Percentiles rank a stretch among this genome's conserved stretches.
Evolutionary conservation across 805 yeast species (phyloP).

Genomic region (Metschnikowia orientalis): DNA sequence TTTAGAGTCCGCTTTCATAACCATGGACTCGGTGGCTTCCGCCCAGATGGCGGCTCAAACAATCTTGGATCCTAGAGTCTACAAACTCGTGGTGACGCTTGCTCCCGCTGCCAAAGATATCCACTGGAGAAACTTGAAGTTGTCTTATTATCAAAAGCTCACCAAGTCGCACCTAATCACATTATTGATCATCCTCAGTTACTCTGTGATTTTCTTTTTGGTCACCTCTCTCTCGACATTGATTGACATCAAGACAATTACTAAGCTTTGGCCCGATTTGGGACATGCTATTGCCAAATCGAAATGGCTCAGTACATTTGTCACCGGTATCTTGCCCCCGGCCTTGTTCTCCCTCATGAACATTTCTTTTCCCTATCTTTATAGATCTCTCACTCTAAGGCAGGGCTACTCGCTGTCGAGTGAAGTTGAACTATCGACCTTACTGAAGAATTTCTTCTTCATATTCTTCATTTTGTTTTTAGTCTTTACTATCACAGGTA

Average conservation of each 20-base stretch:
- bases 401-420: slow-evolving; percentile 57
- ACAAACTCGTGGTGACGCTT: slow-evolving; percentile 37
- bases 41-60: slow-evolving; percentile 50
- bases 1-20: slow-evolving; percentile 43
- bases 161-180: slow-evolving; percentile 40
- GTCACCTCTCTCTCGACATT: slow-evolving; percentile 55
- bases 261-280: slow-evolving; percentile 55
- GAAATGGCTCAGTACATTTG: slow-evolving; percentile 49
- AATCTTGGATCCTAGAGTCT: slow-evolving; percentile 42
- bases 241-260: slow-evolving; percentile 51
- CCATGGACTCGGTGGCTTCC: slow-evolving; percentile 46
- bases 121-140: slow-evolving; percentile 42
- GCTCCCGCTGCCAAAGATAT: slow-evolving; percentile 49
- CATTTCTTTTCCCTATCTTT: slow-evolving; percentile 51
- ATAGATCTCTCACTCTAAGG: slow-evolving; percentile 43
- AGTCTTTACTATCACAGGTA: slow-evolving; percentile 59
- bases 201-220: slow-evolving; percentile 50
- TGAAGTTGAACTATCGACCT: slow-evolving; percentile 53
- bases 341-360: slow-evolving; percentile 53
- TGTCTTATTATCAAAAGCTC: slow-evolving; percentile 36
- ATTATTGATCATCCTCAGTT: slow-evolving; percentile 42
- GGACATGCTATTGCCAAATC: slow-evolving; percentile 51
- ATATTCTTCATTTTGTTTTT: slow-evolving; percentile 58
- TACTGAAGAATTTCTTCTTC: slow-evolving; percentile 56
- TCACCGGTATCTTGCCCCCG: slow-evolving; percentile 61